A percentile compares a stretch with the other conserved stretches of the same genome.
phyloP scores from a whole-genome alignment of 345 rosid genomes.

The Microthlaspi erraticum region DNA sequence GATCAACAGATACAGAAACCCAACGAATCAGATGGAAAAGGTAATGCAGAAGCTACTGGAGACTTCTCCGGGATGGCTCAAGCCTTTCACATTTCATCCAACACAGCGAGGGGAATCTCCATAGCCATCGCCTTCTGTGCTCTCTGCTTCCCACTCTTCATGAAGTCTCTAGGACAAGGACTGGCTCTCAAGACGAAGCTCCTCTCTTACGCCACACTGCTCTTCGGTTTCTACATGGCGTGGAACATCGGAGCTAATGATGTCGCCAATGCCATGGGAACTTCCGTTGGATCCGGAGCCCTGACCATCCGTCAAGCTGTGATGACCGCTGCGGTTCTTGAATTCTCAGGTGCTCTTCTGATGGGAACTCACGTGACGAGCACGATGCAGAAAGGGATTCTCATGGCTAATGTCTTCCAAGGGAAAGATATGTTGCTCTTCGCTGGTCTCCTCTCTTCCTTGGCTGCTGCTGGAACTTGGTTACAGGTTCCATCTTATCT shows the following conservation, averaged over 20 bases:
- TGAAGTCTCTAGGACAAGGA: conserved; percentile 75
- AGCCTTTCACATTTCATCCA: conserved; percentile 78
- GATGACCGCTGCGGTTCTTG: conserved; percentile 82
- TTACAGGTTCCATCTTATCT: conserved; percentile 66
- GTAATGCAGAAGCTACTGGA: conserved; percentile 37
- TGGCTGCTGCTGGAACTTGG: conserved; percentile 98
- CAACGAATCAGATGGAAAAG: conserved; percentile 36
- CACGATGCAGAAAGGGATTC: conserved; percentile 99
- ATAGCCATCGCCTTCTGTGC: conserved; percentile 73
- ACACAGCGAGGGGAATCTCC: conserved; percentile 69
- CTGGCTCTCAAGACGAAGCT: conserved; percentile 64
- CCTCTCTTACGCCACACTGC: conserved; percentile 72
- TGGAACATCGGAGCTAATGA: conserved; percentile 99
- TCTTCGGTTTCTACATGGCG: conserved; percentile 97
- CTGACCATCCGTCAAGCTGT: conserved; percentile 82
- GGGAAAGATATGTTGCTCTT: conserved; percentile 87
- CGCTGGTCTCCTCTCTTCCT: conserved; percentile 80
- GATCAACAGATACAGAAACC: conserved; percentile 48
- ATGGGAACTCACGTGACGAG: conserved; percentile 98
- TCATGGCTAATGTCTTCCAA: conserved; percentile 83
- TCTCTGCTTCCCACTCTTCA: conserved; percentile 66
- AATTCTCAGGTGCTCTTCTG: conserved; percentile 93
- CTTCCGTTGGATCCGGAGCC: conserved; percentile 97
- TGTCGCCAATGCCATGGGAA: conserved; percentile 99
- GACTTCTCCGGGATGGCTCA: conserved; percentile 76